Percentiles rank a stretch among this genome's conserved stretches.
Evolutionary conservation across 768 basidiomycete genomes (phyloP).

Genomic region (Erythrobasidium yunnanense): DNA sequence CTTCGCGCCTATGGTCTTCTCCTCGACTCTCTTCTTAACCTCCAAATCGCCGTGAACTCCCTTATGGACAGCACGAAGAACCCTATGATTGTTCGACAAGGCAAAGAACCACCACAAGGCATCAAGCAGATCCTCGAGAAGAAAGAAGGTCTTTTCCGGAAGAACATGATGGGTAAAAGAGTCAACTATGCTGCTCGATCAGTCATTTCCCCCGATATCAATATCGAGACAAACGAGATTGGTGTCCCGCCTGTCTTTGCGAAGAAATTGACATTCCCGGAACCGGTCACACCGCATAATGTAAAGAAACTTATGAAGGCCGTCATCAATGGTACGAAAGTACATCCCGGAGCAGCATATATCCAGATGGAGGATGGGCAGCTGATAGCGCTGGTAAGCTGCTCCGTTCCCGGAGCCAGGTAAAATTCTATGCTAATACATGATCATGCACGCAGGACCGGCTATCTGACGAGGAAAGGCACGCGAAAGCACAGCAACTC

Average conservation of each 20-base stretch:
- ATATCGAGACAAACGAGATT: constrained; percentile 97
- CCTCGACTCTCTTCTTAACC: constrained; percentile 70
- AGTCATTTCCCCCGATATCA: constrained; percentile 98
- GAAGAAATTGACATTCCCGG: constrained; percentile 88
- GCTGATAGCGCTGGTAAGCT: constrained; percentile 63
- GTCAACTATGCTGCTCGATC: constrained; percentile 99
- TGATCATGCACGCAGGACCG: constrained; percentile 53
- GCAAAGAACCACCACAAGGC: constrained; percentile 80
- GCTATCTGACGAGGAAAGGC: constrained; percentile 73
- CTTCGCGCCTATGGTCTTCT: constrained; percentile 56
- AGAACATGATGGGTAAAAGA: constrained; percentile 99
- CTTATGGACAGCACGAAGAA: constrained; percentile 97
- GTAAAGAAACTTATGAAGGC: constrained; percentile 74
- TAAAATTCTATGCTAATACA: not conserved
- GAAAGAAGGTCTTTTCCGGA: constrained; percentile 95
- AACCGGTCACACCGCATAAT: constrained; percentile 86
- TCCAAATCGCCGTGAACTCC: constrained; percentile 89
- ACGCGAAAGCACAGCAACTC: constrained; percentile 88
- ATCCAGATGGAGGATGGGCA: constrained; percentile 92
- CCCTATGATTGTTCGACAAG: constrained; percentile 68
- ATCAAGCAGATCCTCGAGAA: constrained; percentile 96
- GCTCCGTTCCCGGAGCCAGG: not conserved
- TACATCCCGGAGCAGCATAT: constrained; percentile 83
- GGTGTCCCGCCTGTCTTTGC: constrained; percentile 97
- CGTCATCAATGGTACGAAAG: constrained; percentile 79